These are phyloP conservation scores for Angophora floribunda DNA, from an alignment of 345 rosid genomes.

Conservation along the genomic window DNA sequence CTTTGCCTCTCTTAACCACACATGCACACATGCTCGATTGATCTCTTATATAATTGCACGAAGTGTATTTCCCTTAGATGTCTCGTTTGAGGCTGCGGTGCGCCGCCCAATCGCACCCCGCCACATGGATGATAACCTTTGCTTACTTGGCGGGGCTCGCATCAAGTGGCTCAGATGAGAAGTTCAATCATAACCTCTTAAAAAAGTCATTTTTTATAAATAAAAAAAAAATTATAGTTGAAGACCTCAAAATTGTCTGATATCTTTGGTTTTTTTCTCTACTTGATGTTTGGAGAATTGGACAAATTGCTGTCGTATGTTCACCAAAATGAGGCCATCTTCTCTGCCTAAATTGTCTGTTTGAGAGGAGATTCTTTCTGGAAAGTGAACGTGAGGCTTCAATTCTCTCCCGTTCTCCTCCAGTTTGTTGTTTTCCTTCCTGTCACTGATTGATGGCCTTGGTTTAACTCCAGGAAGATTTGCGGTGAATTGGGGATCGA, in stretches of 20 bases:
- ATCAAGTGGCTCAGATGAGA: conserved; percentile 22
- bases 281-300: neutral
- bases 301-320: conserved; percentile 15
- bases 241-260: neutral
- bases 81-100: conserved; percentile 68
- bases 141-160: conserved; percentile 6
- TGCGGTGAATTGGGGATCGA: neutral
- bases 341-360: neutral
- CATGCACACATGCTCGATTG: conserved; percentile 6
- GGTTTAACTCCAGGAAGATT: neutral
- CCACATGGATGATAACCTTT: conserved; percentile 54
- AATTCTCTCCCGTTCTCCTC: neutral
- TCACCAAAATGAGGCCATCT: neutral
- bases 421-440: neutral
- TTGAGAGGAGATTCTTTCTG: conserved; percentile 4
- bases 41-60: conserved; percentile 27
- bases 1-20: conserved; percentile 20
- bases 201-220: neutral
- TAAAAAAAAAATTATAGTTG: neutral
- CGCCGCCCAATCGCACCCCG: conserved; percentile 19
- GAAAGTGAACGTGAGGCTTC: conserved; percentile 26
- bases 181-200: conserved; percentile 23
- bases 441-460: neutral
- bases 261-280: neutral
- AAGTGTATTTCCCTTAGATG: conserved; percentile 28